Base-by-base conservation (phyloP, 805 yeast species). In the Maudiozyma turicensis region DNA sequence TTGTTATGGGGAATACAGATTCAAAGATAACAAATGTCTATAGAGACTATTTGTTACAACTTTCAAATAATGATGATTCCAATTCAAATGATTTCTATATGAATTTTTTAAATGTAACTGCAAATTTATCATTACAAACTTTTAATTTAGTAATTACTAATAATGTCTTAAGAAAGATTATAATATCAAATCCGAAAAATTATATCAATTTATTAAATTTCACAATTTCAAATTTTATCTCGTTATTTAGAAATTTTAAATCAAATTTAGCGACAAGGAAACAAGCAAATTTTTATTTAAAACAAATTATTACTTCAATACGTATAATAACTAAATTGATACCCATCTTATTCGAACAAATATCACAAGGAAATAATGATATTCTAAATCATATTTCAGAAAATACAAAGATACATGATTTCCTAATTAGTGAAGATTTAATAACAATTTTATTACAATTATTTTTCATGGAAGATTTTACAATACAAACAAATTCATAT, bases 1-100 rank as follows among this genome's bases (percentile, higher is more conserved):
- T 20, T 20, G 26, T 20, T 20, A 87, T 87, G 95, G 89, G 84
- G 40, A 76, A 82, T 33, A 70, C 82, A n/a, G 91, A 85, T 50
- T 85, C 90, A 28, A 82, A 75, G 58, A 67, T 77, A 38, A 53
- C 47, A 40, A 70, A 71, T 48, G 76, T 79, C 9, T 61, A 58
- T 64, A 80, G 78, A 60, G 75, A 75, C 58, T 86, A 81, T 58
- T 76, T 60, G 14, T 48, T 50, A 26, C 50, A 48, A 38, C 43
- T 60, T 46, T 54, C 61, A 13, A 20, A 39, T 50, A 44, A 9
- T 31, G 34, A 37, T 31, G 60, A 50, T 62, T 59, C 50, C 7
- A 14, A 35, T n/a, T 26, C 6, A 14, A 74, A 58, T 20, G 54
- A 48, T 28, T 57, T 58, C 40, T 58, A 55, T 43, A 38, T 49